Base-by-base conservation (phyloP, 257 asterid genomes). In the Mitragyna speciosa region DNA sequence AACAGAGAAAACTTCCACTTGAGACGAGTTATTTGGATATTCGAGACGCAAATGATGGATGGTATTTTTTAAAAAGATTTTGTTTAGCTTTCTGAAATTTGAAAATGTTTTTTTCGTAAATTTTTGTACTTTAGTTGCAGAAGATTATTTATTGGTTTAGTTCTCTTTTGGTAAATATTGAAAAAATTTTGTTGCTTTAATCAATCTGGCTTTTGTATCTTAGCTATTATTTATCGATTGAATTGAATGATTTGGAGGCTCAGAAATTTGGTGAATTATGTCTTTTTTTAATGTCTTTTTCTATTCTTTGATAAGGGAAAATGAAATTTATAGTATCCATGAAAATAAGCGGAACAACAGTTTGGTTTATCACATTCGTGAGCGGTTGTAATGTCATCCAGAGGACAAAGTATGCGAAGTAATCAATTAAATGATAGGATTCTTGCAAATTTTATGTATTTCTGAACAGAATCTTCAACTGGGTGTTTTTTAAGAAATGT, bases 1-100 rank as follows among this genome's bases (percentile, higher is more conserved):
- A 69, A 79, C 96, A 95, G 99, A 86, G 97, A 80, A 95, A 93
- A 91, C 98, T 95, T 78, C 99, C 99, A 17, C 83, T 93, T 24
- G 91, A 95, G 83, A 93, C 90, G 31, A 68, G 70, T 81, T 93
- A 90, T 87, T 72, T 95, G 92, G 97, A 91, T 74, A 89, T 93
- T 79, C 79, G 0, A 72, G 85, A 88, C 81, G 76, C 98, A 41
- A 83, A 87, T 74, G 98, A 88, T 72, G 99, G 96, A 89, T 95
- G 98, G 98, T 95, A 76, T 84, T 30, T 79, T 48, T 24, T 80
- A 36, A 36, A 36, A 36, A 36, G 2, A 36, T 36, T 36, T 36
- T 36, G 39, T 36, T 36, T 26, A 20, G 39, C 64, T 63, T 47
- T 49, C 10, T n/a, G n/a, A 41, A 41, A 7, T n/a, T 49, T 41